Base-by-base conservation (phyloP, 2,329 filamentous ascomycete genomes). In the Xylariomycetidae sp. region DNA sequence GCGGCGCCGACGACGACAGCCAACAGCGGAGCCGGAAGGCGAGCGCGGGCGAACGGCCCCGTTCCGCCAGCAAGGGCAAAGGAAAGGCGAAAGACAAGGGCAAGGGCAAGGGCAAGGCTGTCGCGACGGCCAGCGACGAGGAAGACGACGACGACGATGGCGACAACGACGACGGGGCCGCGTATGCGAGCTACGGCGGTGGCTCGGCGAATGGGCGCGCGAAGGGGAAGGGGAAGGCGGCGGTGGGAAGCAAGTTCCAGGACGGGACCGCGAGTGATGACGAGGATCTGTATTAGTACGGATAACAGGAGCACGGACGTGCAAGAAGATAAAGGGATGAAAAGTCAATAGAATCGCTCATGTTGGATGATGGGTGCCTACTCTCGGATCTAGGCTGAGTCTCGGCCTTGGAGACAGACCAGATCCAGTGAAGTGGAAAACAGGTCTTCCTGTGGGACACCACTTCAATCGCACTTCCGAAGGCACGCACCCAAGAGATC, bases 1-100 rank as follows among this genome's bases (percentile, higher is more conserved):
- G n/a, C 52, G 80, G 83, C 9, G 90, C 93, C 42, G 92, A 98
- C 63, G 65, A 98, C 25, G 75, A 82, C 29, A 92, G 96, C 56
- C 98, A 96, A 49, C 85, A 95, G 54, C 67, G 74, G 1, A 90
- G 98, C 5, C 71, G 92, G 24, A 76, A 73, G 13, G 75, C 78
- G 13, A 98, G 98, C 53, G 92, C 98, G 54, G 82, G 82, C 8
- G 62, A 58, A 5, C 63, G 64, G 17, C 60, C 28, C 18, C 26
- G 17, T 3, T 16, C n/a, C 16, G n/a, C 18, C 34, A 34, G 37
- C 10, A 52, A 53, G 31, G 52, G 56, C 5, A 61, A 61, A 35
- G 57, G 53, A 3, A 61, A 66, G 40, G 59, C 55, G 10, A 31
- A 45, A 14, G 37, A 33, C 32, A 46, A 25, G 25, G 58, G 58